Conservation (phyloP, 1,284 basidiomycete genomes). For the Wolfiporia cocos region DNA sequence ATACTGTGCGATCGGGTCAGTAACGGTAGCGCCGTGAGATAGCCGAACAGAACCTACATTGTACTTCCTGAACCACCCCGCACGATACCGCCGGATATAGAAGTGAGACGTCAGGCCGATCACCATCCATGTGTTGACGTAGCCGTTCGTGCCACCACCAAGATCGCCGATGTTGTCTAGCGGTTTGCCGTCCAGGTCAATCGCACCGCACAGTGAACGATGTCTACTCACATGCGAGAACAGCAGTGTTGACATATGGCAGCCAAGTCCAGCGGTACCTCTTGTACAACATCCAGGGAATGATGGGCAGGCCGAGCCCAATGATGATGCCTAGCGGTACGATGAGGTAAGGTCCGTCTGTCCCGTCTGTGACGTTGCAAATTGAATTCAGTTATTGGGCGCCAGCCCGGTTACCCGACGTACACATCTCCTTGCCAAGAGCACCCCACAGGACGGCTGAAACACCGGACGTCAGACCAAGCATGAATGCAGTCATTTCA, state of each 20-base stretch:
- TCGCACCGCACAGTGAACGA: too few species aligned
- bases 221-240: constrained; percentile 37
- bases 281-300: constrained; percentile 44
- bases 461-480: not conserved
- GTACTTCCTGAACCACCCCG: constrained; percentile 50
- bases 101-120: constrained; percentile 19
- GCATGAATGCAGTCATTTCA: not conserved
- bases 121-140: constrained; percentile 5
- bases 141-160: not conserved
- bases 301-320: constrained; percentile 45
- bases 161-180: constrained; percentile 5
- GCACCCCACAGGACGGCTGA: constrained; percentile 50
- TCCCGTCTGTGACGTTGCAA: constrained; percentile 34
- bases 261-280: constrained; percentile 38
- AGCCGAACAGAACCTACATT: constrained; percentile 26
- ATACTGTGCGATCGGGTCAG: not conserved
- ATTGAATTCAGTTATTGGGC: not conserved
- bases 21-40: not conserved
- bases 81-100: constrained; percentile 17
- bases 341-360: too few species aligned
- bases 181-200: too few species aligned
- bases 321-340: too few species aligned
- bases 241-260: constrained; percentile 41
- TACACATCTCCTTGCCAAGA: constrained; percentile 28
- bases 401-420: constrained; percentile 18